Evolutionary conservation across 495 filamentous ascomycete genomes (phyloP).

Genomic region (Penicillium egyptiacum): DNA sequence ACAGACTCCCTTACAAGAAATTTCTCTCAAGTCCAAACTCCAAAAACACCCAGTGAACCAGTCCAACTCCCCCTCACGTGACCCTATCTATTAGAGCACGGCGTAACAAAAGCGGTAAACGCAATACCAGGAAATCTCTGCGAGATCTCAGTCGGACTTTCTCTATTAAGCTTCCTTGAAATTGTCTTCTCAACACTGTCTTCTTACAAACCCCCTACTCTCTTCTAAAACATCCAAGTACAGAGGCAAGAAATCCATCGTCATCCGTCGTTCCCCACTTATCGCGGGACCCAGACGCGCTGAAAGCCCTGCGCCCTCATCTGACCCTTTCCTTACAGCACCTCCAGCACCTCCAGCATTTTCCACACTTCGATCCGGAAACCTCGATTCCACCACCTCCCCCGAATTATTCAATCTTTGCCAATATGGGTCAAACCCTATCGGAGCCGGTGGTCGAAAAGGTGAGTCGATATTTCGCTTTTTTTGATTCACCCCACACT

Average conservation of each 20-base stretch:
- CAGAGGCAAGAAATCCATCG: constrained; percentile 15
- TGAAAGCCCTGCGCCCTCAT: constrained; percentile 34
- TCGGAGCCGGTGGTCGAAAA: constrained; percentile 99
- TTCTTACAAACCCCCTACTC: background rate
- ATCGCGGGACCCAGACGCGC: constrained; percentile 33
- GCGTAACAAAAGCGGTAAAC: constrained; percentile 21
- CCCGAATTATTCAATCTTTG: constrained; percentile 33
- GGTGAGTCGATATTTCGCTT: constrained; percentile 58
- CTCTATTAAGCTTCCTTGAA: background rate
- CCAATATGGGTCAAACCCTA: constrained; percentile 93
- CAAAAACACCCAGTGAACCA: background rate
- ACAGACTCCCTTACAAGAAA: background rate
- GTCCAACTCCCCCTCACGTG: constrained; percentile 18
- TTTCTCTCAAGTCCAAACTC: background rate
- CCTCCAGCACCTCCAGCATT: constrained; percentile 17
- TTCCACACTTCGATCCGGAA: constrained; percentile 24
- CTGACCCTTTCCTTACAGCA: constrained; percentile 25
- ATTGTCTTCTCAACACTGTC: background rate
- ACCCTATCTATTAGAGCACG: constrained; percentile 12
- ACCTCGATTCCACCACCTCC: constrained; percentile 11
- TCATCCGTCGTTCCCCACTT: constrained; percentile 31
- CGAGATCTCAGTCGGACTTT: constrained; percentile 2
- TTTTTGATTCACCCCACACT: constrained; percentile 37
- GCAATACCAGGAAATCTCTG: constrained; percentile 27
- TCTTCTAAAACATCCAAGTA: background rate